A percentile compares a stretch with the other conserved stretches of the same genome.
These are phyloP conservation scores for Ceratobasidium theobromae DNA, from an alignment of 1,284 basidiomycete species.

Conservation along the genomic window DNA sequence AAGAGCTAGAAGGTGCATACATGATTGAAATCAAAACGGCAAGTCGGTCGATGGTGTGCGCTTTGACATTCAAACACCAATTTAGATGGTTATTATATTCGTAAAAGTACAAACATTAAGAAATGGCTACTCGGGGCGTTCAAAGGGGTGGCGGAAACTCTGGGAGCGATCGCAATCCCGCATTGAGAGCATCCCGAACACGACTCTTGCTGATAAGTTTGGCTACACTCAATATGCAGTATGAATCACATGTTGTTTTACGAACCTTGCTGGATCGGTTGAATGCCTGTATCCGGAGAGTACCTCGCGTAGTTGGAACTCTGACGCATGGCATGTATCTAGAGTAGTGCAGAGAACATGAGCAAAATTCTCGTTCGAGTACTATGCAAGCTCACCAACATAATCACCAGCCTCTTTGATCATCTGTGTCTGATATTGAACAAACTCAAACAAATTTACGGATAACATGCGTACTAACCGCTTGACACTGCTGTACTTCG, in stretches of 20 bases:
- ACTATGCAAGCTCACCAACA: slow-evolving; percentile 2
- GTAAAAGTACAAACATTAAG: neutral
- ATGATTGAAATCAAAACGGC: neutral
- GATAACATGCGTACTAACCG: neutral
- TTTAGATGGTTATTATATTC: neutral
- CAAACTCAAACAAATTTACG: neutral
- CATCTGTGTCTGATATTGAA: neutral
- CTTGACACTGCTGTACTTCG: slow-evolving; percentile 26
- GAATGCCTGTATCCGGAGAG: slow-evolving; percentile 24
- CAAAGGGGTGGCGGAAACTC: slow-evolving; percentile 26
- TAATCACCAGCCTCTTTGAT: slow-evolving; percentile 19
- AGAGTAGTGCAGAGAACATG: neutral
- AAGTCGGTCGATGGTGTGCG: neutral
- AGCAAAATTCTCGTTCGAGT: neutral
- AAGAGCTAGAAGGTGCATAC: too few relatives aligned
- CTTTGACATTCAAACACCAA: neutral
- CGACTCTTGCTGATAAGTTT: neutral
- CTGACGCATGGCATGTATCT: slow-evolving; percentile 30
- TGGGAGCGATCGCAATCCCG: slow-evolving; percentile 13
- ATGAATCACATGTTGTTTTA: neutral
- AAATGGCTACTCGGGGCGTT: neutral
- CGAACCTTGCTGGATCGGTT: slow-evolving; percentile 24
- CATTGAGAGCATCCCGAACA: slow-evolving; percentile 26
- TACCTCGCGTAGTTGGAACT: slow-evolving; percentile 24
- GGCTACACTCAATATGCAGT: neutral